A percentile compares a stretch with the other conserved stretches of the same genome.
phyloP scores from a whole-genome alignment of 2,329 filamentous ascomycete genomes.

The Biscogniauxia marginata region DNA sequence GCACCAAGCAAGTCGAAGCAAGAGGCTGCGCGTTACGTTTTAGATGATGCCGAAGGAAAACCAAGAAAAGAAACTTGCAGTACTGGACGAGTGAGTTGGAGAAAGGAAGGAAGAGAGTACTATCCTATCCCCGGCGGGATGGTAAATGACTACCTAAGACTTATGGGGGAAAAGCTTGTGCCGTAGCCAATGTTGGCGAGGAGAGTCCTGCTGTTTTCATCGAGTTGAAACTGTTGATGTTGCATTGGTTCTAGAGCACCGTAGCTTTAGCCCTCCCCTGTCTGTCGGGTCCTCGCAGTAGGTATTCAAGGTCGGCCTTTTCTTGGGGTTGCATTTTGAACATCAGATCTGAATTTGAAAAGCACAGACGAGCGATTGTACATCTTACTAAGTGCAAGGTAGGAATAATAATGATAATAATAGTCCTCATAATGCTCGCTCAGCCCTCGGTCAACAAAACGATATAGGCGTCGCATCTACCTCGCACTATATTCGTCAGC shows the following conservation, averaged over 20 bases:
- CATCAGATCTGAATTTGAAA: background rate
- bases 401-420: background rate
- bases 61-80: background rate
- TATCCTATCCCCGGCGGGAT: too few relatives aligned
- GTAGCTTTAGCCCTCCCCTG: background rate
- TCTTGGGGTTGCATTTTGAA: background rate
- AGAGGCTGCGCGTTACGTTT: background rate
- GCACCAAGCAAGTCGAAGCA: background rate
- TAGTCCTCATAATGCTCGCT: background rate
- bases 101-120: too few relatives aligned
- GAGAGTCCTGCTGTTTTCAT: background rate
- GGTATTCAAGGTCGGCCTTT: background rate
- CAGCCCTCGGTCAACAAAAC: background rate
- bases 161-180: background rate
- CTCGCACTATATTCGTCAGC: background rate
- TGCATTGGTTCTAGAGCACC: background rate
- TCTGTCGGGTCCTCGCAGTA: background rate
- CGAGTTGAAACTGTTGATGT: background rate
- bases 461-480: background rate
- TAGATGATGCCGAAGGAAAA: background rate
- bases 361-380: background rate
- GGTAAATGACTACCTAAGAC: too few relatives aligned
- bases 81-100: too few relatives aligned
- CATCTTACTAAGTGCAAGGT: conserved; percentile 1
- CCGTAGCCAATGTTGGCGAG: background rate